phyloP scores from a whole-genome alignment of 1,284 basidiomycete genomes.

The Irpex sp. region DNA sequence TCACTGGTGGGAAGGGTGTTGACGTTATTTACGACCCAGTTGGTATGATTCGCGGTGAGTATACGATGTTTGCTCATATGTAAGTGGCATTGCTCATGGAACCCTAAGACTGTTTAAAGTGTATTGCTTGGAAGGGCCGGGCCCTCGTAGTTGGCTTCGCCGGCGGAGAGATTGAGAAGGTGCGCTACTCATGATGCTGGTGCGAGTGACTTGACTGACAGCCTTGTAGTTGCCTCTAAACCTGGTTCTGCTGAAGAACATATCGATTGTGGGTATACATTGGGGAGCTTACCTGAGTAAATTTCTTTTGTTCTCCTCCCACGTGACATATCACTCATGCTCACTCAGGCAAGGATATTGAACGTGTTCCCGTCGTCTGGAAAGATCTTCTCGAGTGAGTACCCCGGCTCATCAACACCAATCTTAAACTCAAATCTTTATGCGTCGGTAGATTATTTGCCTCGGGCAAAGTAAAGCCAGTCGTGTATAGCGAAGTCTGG shows the following conservation, averaged over 20 bases:
- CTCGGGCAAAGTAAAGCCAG: conserved; percentile 64
- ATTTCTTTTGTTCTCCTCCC: conserved; percentile 22
- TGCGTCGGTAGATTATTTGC: conserved; percentile 53
- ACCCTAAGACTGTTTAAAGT: conserved; percentile 72
- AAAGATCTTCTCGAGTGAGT: conserved; percentile 65
- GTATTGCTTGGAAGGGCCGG: conserved; percentile 92
- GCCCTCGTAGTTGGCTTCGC: conserved; percentile 92
- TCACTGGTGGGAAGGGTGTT: conserved; percentile 81
- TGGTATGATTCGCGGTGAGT: conserved; percentile 66
- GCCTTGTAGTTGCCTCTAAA: conserved; percentile 74
- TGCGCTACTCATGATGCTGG: conserved; percentile 25
- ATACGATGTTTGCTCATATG: background rate
- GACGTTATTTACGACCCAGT: conserved; percentile 92
- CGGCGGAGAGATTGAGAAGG: conserved; percentile 86
- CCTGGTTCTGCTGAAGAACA: conserved; percentile 84
- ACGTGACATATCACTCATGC: background rate
- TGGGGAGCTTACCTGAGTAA: conserved; percentile 81
- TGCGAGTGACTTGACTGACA: background rate
- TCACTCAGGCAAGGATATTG: conserved; percentile 61
- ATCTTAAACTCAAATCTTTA: background rate
- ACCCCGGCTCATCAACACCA: background rate
- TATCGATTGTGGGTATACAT: conserved; percentile 77
- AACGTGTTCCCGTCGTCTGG: conserved; percentile 70
- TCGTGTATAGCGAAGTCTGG: conserved; percentile 73
- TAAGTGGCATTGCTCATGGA: background rate